Evolutionary conservation across 2,329 filamentous ascomycete genomes (phyloP).

Genomic region (Aspergillus hortae): DNA sequence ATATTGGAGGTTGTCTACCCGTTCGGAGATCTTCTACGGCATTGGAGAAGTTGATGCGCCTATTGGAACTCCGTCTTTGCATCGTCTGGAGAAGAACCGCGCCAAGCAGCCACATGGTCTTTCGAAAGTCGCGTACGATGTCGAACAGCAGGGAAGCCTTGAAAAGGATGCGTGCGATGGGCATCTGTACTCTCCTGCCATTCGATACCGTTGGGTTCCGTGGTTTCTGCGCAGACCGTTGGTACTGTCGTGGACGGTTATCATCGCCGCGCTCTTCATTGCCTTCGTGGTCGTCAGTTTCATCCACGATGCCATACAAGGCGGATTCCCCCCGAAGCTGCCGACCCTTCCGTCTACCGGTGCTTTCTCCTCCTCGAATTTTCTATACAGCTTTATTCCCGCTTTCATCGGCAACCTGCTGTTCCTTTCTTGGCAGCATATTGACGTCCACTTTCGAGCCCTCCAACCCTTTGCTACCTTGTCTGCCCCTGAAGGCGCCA

Average conservation of each 20-base stretch:
- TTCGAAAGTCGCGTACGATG: constrained; percentile 32
- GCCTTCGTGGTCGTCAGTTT: constrained; percentile 78
- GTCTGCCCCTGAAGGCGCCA: constrained; percentile 48
- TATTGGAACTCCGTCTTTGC: constrained; percentile 43
- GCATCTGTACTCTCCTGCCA: constrained; percentile 49
- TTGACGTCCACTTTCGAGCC: constrained; percentile 59
- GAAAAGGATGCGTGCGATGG: constrained; percentile 46
- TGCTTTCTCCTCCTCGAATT: constrained; percentile 82
- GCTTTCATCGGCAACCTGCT: constrained; percentile 56
- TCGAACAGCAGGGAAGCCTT: constrained; percentile 35
- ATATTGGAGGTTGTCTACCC: constrained; percentile 73
- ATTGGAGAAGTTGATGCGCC: constrained; percentile 63
- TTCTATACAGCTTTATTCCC: constrained; percentile 71
- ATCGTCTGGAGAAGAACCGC: constrained; percentile 25
- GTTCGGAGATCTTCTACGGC: constrained; percentile 70
- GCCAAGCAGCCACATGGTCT: constrained; percentile 31
- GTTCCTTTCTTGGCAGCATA: constrained; percentile 57
- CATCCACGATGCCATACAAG: constrained; percentile 60
- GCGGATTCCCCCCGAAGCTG: constrained; percentile 70
- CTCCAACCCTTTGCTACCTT: constrained; percentile 57
- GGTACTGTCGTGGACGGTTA: constrained; percentile 63
- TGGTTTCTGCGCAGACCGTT: constrained; percentile 69
- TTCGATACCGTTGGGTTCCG: constrained; percentile 67
- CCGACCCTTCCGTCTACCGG: constrained; percentile 55
- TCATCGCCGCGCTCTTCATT: constrained; percentile 59